phyloP scores from a whole-genome alignment of 1,139 yeast genomes.

The Kodamaea suecica region DNA sequence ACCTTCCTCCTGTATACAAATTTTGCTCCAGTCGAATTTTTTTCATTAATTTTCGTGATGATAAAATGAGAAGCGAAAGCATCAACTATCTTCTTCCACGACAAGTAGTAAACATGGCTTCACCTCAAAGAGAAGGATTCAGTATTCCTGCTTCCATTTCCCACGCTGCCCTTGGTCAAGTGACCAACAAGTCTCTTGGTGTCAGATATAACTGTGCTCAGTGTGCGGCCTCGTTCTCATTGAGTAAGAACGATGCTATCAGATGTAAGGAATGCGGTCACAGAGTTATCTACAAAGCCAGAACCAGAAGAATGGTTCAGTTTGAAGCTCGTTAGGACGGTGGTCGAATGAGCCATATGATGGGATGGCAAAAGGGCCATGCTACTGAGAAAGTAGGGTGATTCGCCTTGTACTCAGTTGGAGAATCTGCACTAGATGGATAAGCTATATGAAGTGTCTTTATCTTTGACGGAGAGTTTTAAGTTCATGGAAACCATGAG shows the following conservation, averaged over 20 bases:
- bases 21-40: no score
- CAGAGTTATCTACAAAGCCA: conserved; percentile 92
- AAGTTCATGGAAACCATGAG: no score
- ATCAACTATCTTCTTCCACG: no score
- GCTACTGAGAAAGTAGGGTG: no score
- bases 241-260: conserved; percentile 92
- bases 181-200: conserved; percentile 72
- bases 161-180: conserved; percentile 63
- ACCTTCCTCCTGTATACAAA: conserved; percentile 1
- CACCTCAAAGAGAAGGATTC: conserved; percentile 85
- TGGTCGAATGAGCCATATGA: neutral
- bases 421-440: no score
- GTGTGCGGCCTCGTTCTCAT: conserved; percentile 86
- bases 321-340: conserved; percentile 45
- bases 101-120: conserved; percentile 40
- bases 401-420: no score
- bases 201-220: conserved; percentile 94
- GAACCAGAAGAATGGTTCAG: conserved; percentile 92
- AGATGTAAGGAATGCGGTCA: conserved; percentile 99
- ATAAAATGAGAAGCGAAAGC: no score
- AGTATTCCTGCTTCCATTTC: conserved; percentile 81
- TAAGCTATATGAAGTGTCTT: no score
- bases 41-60: no score
- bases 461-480: no score
- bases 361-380: no score